Evolutionary conservation across 2,329 filamentous ascomycete species (phyloP), one percentile per base, ranked within the genome.

Genomic region (Lecanosticta acicola): DNA sequence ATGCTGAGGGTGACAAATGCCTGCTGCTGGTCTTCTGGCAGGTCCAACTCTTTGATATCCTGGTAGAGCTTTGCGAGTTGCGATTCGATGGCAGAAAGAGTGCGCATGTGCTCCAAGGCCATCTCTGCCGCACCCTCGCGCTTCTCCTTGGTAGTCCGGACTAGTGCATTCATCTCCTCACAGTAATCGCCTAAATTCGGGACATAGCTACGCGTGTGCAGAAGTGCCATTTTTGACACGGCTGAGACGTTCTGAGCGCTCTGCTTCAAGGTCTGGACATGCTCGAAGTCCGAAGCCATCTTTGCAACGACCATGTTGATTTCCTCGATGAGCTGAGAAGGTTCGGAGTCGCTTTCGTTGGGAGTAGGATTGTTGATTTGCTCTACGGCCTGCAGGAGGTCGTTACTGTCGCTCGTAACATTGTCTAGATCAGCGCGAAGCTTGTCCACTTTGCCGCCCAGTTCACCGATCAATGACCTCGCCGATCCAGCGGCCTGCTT

Each of bases 221-320:
- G 69, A 13, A 82, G 68, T 14, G 80, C 81, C 68, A 82, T 80
- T 59, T 82, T 79, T 10, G 80, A 83, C 11, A 79, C 75, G 52
- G 78, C 77, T 4, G 78, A 71, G 32, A 81, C 69, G 3, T 78
- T 76, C 56, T 82, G 83, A n/a, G 82, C 71, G 33, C 82, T 82
- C 53, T 80, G 79, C 1, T 80, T 72, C 52, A 89, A 83, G 4
- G 78, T 76, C 36, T 88, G 71, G 9, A 88, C 80, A 54, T 87
- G 83, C 56, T 89, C 84, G 61, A 88, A 87, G 66, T 97, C 93
- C 4, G 84, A 86, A 39, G 83, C 81, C 40, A 98, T 85, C 68
- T 96, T 96, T 59, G 82, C 88, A 41, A 83, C 83, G 45, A 97
- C 76, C 0, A 87, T 84, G 62, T 91, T 84, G 35, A 97, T 88